These are phyloP conservation scores for Cucurbita argyrosperma DNA, from an alignment of 306 rosid species.

Conservation along the genomic window DNA sequence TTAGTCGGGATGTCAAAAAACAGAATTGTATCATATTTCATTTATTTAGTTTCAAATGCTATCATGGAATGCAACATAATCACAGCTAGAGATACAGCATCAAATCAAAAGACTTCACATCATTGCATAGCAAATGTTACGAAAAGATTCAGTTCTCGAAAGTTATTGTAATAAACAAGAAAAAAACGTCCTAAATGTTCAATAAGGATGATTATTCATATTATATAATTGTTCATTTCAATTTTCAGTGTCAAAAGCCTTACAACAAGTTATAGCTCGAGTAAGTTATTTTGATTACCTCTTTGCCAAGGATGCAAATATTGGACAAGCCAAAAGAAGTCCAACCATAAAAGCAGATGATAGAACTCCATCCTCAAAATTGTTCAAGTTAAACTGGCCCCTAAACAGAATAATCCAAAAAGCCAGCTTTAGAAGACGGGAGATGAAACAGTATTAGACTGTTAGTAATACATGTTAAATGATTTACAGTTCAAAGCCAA, in stretches of 20 bases:
- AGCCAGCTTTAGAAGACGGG: not conserved
- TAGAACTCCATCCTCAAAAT: conserved; percentile 79
- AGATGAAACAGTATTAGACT: not conserved
- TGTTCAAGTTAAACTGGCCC: conserved; percentile 77
- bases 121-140: too few species aligned
- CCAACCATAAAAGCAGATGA: conserved; percentile 97
- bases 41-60: not conserved
- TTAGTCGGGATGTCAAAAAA: not conserved
- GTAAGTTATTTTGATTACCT: conserved; percentile 28
- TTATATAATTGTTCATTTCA: not conserved
- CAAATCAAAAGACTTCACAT: not conserved
- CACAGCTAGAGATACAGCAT: not conserved
- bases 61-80: not conserved
- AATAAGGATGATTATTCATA: not conserved
- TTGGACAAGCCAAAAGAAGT: conserved; percentile 76
- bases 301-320: conserved; percentile 77
- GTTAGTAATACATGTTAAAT: not conserved
- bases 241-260: not conserved
- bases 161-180: not conserved
- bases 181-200: not conserved
- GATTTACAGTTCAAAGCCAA: not conserved
- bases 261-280: not conserved
- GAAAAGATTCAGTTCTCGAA: not conserved
- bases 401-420: conserved; percentile 21
- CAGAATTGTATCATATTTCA: not conserved